Evolutionary conservation across 495 filamentous ascomycete genomes (phyloP).

Genomic region (Neurospora sublineolata): DNA sequence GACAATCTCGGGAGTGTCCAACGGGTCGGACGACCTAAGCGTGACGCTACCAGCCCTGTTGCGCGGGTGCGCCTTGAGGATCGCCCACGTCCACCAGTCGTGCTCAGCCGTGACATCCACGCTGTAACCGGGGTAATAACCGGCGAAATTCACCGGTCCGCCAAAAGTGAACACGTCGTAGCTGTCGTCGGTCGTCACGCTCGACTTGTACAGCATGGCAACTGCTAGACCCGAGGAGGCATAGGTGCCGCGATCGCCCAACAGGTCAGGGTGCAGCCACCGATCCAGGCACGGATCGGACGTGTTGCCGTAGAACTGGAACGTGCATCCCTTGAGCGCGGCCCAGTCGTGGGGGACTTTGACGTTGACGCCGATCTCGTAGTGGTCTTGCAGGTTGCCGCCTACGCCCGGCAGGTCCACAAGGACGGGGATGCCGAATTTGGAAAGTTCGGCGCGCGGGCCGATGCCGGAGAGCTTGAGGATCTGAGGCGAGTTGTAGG

Average conservation of each 20-base stretch:
- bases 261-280: constrained; percentile 25
- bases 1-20: constrained; percentile 40
- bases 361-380: constrained; percentile 42
- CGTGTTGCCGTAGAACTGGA: constrained; percentile 22
- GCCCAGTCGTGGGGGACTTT: constrained; percentile 31
- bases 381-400: constrained; percentile 55
- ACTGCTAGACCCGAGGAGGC: constrained; percentile 36
- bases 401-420: constrained; percentile 50
- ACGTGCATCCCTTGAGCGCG: constrained; percentile 37
- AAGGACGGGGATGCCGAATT: constrained; percentile 39
- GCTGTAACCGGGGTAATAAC: constrained; percentile 37
- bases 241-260: constrained; percentile 38
- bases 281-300: constrained; percentile 39
- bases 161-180: constrained; percentile 44
- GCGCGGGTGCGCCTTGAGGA: constrained; percentile 40
- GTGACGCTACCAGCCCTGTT: constrained; percentile 42
- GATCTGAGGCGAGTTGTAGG: constrained; percentile 51
- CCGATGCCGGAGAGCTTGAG: constrained; percentile 57
- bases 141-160: constrained; percentile 41
- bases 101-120: constrained; percentile 18
- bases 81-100: constrained; percentile 37
- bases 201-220: constrained; percentile 36
- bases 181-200: constrained; percentile 22
- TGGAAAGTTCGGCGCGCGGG: constrained; percentile 33
- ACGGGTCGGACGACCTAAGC: constrained; percentile 39